Percentiles rank a stretch among this genome's conserved stretches.
Evolutionary conservation across 164 flowering plant genomes (phyloP).

Genomic region (Piper betle): DNA sequence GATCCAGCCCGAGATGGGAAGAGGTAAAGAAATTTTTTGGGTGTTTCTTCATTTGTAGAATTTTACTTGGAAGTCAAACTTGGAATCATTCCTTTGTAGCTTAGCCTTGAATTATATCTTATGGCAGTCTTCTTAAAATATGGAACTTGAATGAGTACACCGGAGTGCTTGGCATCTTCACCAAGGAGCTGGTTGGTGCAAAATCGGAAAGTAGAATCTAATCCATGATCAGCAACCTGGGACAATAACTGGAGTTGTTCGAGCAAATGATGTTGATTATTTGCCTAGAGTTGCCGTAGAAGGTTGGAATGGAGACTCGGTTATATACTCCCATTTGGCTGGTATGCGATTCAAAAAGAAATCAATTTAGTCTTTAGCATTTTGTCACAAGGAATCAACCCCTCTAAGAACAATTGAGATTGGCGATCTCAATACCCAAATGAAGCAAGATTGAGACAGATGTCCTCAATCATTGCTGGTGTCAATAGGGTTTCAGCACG

Average conservation of each 20-base stretch:
- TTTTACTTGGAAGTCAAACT: neutral
- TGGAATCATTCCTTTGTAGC: neutral
- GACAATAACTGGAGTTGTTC: slow-evolving; percentile 38
- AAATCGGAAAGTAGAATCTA: slow-evolving; percentile 45
- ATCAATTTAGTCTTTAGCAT: too few relatives aligned
- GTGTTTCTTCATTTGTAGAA: neutral
- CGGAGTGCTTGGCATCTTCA: slow-evolving; percentile 77
- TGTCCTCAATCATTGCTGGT: too few relatives aligned
- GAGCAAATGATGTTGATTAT: slow-evolving; percentile 56
- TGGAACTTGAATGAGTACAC: slow-evolving; percentile 70
- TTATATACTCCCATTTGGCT: slow-evolving; percentile 47
- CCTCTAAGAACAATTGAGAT: too few relatives aligned
- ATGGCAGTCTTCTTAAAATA: slow-evolving; percentile 58
- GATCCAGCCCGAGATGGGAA: slow-evolving; percentile 79
- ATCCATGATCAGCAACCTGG: slow-evolving; percentile 57
- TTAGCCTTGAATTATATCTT: slow-evolving; percentile 1
- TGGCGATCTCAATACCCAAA: too few relatives aligned
- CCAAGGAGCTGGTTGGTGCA: slow-evolving; percentile 93
- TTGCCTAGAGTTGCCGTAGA: slow-evolving; percentile 38
- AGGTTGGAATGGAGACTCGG: slow-evolving; percentile 50
- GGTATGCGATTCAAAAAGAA: too few relatives aligned
- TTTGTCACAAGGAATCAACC: too few relatives aligned
- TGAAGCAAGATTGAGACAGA: too few relatives aligned
- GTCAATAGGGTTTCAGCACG: too few relatives aligned
- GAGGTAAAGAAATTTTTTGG: slow-evolving; percentile 28